These are phyloP conservation scores for Phoenix dactylifera DNA, from an alignment of 176 grass and related monocot genomes.

Conservation along the genomic window DNA sequence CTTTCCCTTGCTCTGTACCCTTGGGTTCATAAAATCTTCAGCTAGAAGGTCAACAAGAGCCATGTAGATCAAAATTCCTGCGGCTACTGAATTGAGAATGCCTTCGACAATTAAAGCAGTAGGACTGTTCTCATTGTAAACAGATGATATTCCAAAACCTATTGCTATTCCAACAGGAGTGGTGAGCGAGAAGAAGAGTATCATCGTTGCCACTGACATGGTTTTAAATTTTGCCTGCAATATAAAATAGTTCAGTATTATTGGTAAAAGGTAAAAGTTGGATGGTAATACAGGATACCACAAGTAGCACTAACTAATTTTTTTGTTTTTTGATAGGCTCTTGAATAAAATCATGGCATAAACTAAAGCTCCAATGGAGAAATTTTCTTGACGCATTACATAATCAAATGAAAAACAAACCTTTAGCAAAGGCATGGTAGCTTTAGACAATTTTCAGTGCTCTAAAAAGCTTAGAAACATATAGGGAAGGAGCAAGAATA, in stretches of 20 bases:
- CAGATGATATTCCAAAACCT: conserved; percentile 33
- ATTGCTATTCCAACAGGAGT: conserved; percentile 53
- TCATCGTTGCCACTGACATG: conserved; percentile 33
- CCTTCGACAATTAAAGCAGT: conserved; percentile 52
- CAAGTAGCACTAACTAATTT: too few relatives aligned
- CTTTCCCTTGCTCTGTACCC: conserved; percentile 39
- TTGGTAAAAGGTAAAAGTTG: too few relatives aligned
- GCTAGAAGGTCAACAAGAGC: conserved; percentile 64
- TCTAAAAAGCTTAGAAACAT: too few relatives aligned
- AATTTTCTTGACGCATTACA: too few relatives aligned
- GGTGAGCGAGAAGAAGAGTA: conserved; percentile 57
- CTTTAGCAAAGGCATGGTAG: too few relatives aligned
- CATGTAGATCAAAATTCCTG: conserved; percentile 69
- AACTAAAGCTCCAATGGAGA: too few relatives aligned
- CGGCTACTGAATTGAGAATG: conserved; percentile 41
- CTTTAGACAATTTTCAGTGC: too few relatives aligned
- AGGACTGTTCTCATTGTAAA: conserved; percentile 56
- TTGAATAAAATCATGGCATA: too few relatives aligned
- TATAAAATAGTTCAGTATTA: not conserved
- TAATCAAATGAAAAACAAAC: too few relatives aligned
- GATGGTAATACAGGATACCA: too few relatives aligned
- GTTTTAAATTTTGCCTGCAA: conserved; percentile 43
- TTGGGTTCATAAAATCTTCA: conserved; percentile 63
- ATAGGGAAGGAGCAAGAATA: too few relatives aligned
- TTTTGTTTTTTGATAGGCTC: too few relatives aligned